Evolutionary conservation across 2,329 filamentous ascomycete genomes (phyloP).

Genomic region (Curvularia lunata): DNA sequence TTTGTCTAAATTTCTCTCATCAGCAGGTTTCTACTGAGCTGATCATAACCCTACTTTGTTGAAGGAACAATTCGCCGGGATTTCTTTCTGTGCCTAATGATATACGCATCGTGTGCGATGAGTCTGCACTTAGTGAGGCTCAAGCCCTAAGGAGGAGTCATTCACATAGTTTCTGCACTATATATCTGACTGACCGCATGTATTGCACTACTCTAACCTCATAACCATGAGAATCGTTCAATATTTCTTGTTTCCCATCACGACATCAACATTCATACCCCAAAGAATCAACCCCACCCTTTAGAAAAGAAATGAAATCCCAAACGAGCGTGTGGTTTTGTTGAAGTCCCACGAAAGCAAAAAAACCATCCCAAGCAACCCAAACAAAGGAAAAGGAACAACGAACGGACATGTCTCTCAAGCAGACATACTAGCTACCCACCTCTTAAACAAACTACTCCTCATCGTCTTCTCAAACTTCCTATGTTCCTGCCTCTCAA

Average conservation of each 20-base stretch:
- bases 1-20: background rate
- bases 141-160: background rate
- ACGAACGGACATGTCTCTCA: background rate
- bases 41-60: no score
- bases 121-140: background rate
- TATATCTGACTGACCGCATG: background rate
- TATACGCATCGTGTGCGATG: background rate
- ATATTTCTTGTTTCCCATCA: background rate
- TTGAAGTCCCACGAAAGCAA: background rate
- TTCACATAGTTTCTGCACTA: background rate
- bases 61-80: background rate
- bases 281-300: background rate
- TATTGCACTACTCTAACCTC: background rate
- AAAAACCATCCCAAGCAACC: background rate
- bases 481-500: constrained; percentile 12
- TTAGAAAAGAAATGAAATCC: background rate
- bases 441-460: constrained; percentile 26
- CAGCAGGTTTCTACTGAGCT: no score
- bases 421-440: constrained; percentile 22
- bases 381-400: background rate
- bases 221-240: background rate
- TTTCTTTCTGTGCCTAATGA: background rate
- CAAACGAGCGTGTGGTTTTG: background rate
- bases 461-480: constrained; percentile 14
- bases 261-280: background rate